phyloP scores from a whole-genome alignment of 192 early-diverging fungal species.

The Backusella tuberculispora region DNA sequence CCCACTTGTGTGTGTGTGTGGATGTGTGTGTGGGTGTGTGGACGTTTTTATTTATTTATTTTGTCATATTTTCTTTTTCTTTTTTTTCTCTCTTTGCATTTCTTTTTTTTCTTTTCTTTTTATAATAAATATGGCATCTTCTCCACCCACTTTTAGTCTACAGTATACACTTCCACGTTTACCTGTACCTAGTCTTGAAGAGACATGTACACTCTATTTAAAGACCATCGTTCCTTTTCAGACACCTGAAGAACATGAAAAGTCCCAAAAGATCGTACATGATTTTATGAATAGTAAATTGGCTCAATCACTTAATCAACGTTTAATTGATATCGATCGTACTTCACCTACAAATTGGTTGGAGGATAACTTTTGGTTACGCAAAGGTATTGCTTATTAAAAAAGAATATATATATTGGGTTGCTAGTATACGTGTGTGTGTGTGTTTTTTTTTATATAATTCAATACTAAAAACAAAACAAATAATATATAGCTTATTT shows the following conservation, averaged over 20 bases:
- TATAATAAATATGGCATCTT: background rate
- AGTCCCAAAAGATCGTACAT: constrained; percentile 47
- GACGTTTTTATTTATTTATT: background rate
- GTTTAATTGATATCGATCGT: constrained; percentile 64
- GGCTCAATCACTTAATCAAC: constrained; percentile 59
- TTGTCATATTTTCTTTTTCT: background rate
- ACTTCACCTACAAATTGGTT: constrained; percentile 69
- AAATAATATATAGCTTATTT: constrained; percentile 62
- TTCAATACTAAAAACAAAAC: background rate
- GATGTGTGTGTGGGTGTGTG: background rate
- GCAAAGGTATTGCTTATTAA: constrained; percentile 26
- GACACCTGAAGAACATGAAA: constrained; percentile 47
- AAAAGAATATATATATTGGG: no score
- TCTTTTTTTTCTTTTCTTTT: background rate
- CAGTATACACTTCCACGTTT: constrained; percentile 60
- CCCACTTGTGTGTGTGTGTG: constrained; percentile 3
- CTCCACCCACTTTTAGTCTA: constrained; percentile 44
- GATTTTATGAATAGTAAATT: constrained; percentile 49
- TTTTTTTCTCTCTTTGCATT: background rate
- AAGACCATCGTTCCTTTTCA: constrained; percentile 60
- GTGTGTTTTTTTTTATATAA: background rate
- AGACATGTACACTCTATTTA: constrained; percentile 60
- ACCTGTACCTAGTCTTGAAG: constrained; percentile 64
- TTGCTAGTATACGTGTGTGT: background rate
- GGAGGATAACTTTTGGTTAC: constrained; percentile 69